Base-by-base conservation (phyloP, 2,329 filamentous ascomycete species). In the Botryosphaeria agaves region DNA sequence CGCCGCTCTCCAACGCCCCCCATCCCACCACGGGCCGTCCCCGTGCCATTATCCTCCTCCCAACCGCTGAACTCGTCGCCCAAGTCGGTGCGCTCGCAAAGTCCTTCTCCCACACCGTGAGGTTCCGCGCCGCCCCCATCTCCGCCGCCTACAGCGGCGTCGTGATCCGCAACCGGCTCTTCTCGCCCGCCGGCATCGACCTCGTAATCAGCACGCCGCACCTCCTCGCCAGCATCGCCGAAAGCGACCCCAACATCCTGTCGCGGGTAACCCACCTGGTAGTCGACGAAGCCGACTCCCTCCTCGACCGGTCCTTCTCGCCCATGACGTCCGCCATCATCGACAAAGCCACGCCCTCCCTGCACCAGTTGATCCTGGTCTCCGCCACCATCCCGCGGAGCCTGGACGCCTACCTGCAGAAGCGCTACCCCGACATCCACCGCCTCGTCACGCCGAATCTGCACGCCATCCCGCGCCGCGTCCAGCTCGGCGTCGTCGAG, bases 361-460 rank as follows among this genome's bases (percentile, higher is more conserved):
- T 95, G 28, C 72, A 82, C 46, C 81, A 93, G 49, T 65, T 98
- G 15, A 66, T 98, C 28, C 71, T 95, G 39, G 98, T 89, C 61
- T 95, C 87, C 3, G 89, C 89, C 30, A 98, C 89, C 4, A 95
- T 98, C 37, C 89, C 91, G 2, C 72, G 77, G 39, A 81, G 80
- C 41, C 69, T 98, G 12, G 89, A 98, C 58, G 76, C 70, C 40
- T 83, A 79, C 51, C 67, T 98, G n/a, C 70, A 72, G 31, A 70
- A 72, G 37, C 75, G 76, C 38, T 94, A 85, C 52, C 87, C 89
- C 0, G 66, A 80, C 41, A 83, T 92, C 57, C 62, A 66, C 27
- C 78, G 89, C 36, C 74, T 98, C 38, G 87, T 87, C 1, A 98
- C 89, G 0, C 89, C 89, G 0, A 94, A 95, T 47, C 67, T 98